phyloP scores from a whole-genome alignment of 75 land plant species.

The Azolla pinnata region DNA sequence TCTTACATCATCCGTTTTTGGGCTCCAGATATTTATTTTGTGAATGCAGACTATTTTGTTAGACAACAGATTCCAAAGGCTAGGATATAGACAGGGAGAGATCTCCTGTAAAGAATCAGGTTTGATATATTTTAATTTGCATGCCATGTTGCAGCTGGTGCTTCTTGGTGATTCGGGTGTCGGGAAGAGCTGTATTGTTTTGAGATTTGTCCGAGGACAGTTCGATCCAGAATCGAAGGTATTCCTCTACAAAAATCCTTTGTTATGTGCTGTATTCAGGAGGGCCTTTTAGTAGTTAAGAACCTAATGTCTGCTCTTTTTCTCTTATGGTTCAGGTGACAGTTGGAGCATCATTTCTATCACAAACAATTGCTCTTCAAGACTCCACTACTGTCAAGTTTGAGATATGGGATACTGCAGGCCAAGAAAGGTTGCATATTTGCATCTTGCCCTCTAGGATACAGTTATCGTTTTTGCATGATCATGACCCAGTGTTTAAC shows the following conservation, averaged over 20 bases:
- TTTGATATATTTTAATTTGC: not conserved
- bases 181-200: constrained; percentile 95
- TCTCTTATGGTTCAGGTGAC: constrained; percentile 59
- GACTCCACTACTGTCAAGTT: constrained; percentile 91
- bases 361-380: constrained; percentile 89
- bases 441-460: too few relatives aligned
- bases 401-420: constrained; percentile 99
- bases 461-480: not conserved
- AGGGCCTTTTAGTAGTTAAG: not conserved
- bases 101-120: not conserved
- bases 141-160: constrained; percentile 42
- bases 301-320: not conserved
- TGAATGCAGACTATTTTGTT: not conserved
- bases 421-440: constrained; percentile 78
- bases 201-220: constrained; percentile 97
- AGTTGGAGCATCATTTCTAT: constrained; percentile 95
- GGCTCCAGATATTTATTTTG: not conserved
- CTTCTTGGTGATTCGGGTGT: constrained; percentile 95
- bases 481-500: not conserved
- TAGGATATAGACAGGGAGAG: not conserved
- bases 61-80: not conserved
- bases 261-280: not conserved
- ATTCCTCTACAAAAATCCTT: not conserved
- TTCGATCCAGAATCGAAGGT: constrained; percentile 98
- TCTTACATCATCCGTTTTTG: not conserved